phyloP scores from a whole-genome alignment of 75 land plant species.

The Cupressus sempervirens region DNA sequence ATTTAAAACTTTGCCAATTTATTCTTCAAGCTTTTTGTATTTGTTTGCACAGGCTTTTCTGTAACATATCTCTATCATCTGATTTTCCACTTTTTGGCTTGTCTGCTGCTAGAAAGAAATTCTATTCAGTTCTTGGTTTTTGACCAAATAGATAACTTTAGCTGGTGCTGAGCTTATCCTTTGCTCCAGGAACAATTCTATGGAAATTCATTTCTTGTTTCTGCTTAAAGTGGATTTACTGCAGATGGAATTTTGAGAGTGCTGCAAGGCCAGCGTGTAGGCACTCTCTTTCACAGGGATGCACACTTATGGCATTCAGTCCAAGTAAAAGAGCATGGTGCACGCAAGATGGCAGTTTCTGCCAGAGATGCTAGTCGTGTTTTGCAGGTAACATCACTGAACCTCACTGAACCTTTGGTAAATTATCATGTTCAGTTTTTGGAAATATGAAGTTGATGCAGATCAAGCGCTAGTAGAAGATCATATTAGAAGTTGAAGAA shows the following conservation, averaged over 20 bases:
- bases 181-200: not conserved
- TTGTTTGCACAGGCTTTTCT: not conserved
- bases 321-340: conserved; percentile 48
- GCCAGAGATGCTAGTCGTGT: conserved; percentile 83
- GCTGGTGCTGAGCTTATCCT: not conserved
- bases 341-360: conserved; percentile 91
- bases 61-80: not conserved
- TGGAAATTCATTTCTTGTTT: conserved; percentile 1
- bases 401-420: conserved; percentile 5
- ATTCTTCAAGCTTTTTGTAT: not conserved
- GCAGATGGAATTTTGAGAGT: conserved; percentile 70
- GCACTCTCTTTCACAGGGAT: conserved; percentile 93
- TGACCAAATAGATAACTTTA: not conserved
- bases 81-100: not conserved
- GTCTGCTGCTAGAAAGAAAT: not conserved
- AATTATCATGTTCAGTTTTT: not conserved
- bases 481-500: not conserved
- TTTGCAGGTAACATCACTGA: conserved; percentile 54
- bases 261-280: conserved; percentile 69
- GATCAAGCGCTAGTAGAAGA: not conserved
- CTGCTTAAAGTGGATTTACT: conserved; percentile 71
- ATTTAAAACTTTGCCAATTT: not conserved
- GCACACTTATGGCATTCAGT: conserved; percentile 50
- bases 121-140: not conserved
- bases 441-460: not conserved